Percentiles rank a stretch among this genome's conserved stretches.
Conservation (phyloP, 345 rosid genomes). For the Balakata baccata region DNA sequence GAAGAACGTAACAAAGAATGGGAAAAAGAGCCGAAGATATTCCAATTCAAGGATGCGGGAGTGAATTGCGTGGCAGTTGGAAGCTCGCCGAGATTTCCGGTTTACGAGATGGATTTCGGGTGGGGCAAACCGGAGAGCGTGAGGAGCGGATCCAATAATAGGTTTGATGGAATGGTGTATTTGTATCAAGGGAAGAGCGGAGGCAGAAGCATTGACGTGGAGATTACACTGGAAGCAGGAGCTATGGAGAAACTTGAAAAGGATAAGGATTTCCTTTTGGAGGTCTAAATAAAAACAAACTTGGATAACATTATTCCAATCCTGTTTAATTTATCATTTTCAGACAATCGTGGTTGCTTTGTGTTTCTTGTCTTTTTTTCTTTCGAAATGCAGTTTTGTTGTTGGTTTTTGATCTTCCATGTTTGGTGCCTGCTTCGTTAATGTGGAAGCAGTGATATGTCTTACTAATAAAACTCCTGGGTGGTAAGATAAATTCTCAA, state of each 20-base stretch:
- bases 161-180: constrained; percentile 96
- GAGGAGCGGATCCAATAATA: constrained; percentile 75
- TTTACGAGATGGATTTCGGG: constrained; percentile 89
- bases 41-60: constrained; percentile 83
- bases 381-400: too few species aligned
- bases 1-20: constrained; percentile 69
- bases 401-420: too few species aligned
- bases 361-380: too few species aligned
- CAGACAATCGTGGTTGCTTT: too few species aligned
- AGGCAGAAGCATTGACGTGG: constrained; percentile 80
- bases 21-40: constrained; percentile 76
- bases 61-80: constrained; percentile 84
- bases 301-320: too few species aligned
- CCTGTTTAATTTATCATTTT: too few species aligned
- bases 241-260: constrained; percentile 74
- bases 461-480: too few species aligned
- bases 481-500: too few species aligned
- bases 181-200: constrained; percentile 87
- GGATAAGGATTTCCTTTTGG: constrained; percentile 54
- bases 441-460: too few species aligned
- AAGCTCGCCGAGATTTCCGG: constrained; percentile 91
- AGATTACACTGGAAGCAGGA: constrained; percentile 62
- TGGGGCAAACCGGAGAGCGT: constrained; percentile 84
- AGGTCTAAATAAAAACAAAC: constrained; percentile 16
- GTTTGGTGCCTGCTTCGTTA: too few species aligned